Evolutionary conservation across 371 early-diverging fungal genomes (phyloP), one percentile per base, ranked within the genome.

Genomic region (Thermomucor indicae-seudaticae): DNA sequence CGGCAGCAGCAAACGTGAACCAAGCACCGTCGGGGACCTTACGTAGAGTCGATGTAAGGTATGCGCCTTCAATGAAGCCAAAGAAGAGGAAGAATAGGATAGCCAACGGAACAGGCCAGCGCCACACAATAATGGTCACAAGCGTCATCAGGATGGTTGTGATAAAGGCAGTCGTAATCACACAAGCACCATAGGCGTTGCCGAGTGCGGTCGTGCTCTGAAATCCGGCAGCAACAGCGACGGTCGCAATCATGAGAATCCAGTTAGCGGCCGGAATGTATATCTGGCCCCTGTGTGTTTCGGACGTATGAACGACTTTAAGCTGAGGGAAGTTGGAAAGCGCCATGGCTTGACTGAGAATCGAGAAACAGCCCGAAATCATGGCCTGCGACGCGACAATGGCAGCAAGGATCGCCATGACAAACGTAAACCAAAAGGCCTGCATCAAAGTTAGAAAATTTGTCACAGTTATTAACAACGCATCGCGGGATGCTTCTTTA

Each of bases 311-410:
- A 8, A 71, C 49, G 14, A 78, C 63, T 32, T 64, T 49, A 27
- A 80, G 56, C 43, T 67, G 67, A 7, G 83, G 83, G 40, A 83
- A 78, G 43, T 66, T 67, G 11, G 67, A 57, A 1, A 83, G 66
- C 2, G 71, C 67, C 58, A 83, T 80, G 3, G 74, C 78, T 50
- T 82, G 83, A 57, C 69, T 69, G 30, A 82, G 64, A 24, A 82
- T 59, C 6, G 76, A 70, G 55, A 80, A 79, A 38, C 75, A 72
- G 14, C 70, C 80, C 16, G 72, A 68, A 23, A 82, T 76, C 55
- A 76, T 72, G 6, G 80, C 78, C 46, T 82, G 83, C 10, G 80
- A 80, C 11, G 80, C 80, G n/a, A 82, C 71, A 27, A 80, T 75
- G 3, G 80, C 75, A 2, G 83, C 73, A 8, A 70, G 45, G 0